A percentile compares a stretch with the other conserved stretches of the same genome.
phyloP scores from a whole-genome alignment of 495 filamentous ascomycete species.

The Amniculicola lignicola region DNA sequence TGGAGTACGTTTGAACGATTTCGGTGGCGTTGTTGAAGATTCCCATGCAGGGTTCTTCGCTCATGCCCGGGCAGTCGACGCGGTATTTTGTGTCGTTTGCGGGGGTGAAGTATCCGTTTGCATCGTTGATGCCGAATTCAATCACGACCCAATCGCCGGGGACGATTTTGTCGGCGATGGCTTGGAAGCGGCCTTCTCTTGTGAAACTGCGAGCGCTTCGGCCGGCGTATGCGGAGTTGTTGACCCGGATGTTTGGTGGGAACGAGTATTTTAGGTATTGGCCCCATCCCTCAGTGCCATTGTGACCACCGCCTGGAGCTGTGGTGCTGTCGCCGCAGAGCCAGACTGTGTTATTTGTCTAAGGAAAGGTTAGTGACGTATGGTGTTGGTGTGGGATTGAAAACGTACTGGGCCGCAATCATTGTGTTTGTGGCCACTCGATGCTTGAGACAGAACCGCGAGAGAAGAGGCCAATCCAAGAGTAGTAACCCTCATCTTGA shows the following conservation, averaged over 20 bases:
- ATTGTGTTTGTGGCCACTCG: no score
- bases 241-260: slow-evolving; percentile 40
- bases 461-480: no score
- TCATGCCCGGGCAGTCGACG: slow-evolving; percentile 53
- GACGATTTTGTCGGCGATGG: slow-evolving; percentile 48
- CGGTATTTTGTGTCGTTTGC: slow-evolving; percentile 51
- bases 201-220: slow-evolving; percentile 59
- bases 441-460: no score
- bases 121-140: slow-evolving; percentile 63
- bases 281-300: slow-evolving; percentile 52
- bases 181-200: slow-evolving; percentile 56
- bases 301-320: slow-evolving; percentile 7
- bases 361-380: no score
- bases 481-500: no score
- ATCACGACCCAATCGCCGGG: slow-evolving; percentile 57
- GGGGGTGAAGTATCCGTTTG: slow-evolving; percentile 22
- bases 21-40: slow-evolving; percentile 30
- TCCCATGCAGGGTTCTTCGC: slow-evolving; percentile 53
- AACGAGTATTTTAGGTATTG: slow-evolving; percentile 51
- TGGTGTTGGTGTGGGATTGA: no score
- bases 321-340: slow-evolving; percentile 7
- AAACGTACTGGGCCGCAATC: no score
- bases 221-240: slow-evolving; percentile 57
- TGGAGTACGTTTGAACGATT: slow-evolving; percentile 55
- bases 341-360: no score